Conservation (phyloP, 139 green algal species). For the Asterochloris erici region DNA sequence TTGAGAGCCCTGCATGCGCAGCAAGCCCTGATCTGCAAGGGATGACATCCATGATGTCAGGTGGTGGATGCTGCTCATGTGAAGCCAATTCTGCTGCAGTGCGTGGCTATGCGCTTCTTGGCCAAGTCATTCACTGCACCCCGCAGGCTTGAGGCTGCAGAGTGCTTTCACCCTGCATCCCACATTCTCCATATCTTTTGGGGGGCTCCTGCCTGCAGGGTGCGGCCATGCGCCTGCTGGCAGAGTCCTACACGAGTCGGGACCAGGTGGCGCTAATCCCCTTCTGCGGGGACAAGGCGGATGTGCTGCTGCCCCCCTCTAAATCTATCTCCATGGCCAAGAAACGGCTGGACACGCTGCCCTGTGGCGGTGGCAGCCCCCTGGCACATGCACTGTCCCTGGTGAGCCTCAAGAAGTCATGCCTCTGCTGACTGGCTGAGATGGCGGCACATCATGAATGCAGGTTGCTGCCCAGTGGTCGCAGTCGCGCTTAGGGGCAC, state of each 20-base stretch:
- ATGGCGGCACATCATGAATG: background rate
- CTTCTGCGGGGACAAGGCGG: constrained; percentile 96
- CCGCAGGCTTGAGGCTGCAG: background rate
- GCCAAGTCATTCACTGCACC: background rate
- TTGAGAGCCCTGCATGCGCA: background rate
- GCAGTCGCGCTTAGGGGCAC: too few relatives aligned
- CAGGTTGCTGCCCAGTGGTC: too few relatives aligned
- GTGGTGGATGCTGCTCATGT: too few relatives aligned
- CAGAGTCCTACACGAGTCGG: constrained; percentile 87
- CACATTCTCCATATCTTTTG: background rate
- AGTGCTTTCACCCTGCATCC: background rate
- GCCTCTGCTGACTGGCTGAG: background rate
- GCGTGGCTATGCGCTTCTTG: too few relatives aligned
- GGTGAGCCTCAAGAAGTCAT: constrained; percentile 14
- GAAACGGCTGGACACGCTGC: constrained; percentile 89
- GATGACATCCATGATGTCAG: too few relatives aligned
- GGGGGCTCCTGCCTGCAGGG: constrained; percentile 41
- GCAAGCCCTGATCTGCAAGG: too few relatives aligned
- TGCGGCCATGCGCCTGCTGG: constrained; percentile 91
- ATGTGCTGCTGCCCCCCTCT: constrained; percentile 95
- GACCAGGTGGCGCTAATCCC: constrained; percentile 97
- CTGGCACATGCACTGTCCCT: constrained; percentile 92
- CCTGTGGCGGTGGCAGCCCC: constrained; percentile 95
- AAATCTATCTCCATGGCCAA: constrained; percentile 98
- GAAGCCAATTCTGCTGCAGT: too few relatives aligned